Evolutionary conservation across 2,329 filamentous ascomycete species (phyloP), one percentile per base, ranked within the genome.

Genomic region (Alternaria viburni): DNA sequence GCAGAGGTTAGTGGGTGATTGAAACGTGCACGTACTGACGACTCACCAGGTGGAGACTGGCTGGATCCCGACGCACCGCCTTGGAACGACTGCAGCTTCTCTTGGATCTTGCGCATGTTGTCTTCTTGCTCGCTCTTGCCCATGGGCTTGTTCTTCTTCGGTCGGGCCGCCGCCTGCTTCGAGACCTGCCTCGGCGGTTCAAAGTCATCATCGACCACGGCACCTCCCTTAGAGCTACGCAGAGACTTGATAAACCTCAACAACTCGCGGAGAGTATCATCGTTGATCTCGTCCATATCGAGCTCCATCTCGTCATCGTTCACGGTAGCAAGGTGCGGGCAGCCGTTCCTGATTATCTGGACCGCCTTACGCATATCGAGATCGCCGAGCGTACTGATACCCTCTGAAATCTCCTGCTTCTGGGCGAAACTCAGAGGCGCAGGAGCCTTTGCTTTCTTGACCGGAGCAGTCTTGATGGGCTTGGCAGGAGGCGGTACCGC

Each of bases 381-480:
- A 54, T 91, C 90, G 17, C 93, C 90, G 61, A 98, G 88, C 66
- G 90, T 90, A 72, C 90, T 91, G 67, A 97, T 96, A 13, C 92
- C 91, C 62, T 91, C 90, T 2, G 93, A 95, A 61, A 99, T 96
- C 69, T 94, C 88, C 61, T 96, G 93, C 84, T 98, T 98, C 81
- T 99, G 93, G 4, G 90, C 86, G 62, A 90, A 88, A 8, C 88
- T 90, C 47, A 93, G 88, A 74, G 92, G 87, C 57, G 86, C 86
- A n/a, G 86, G 83, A 72, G 88, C 89, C 75, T 86, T 86, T 43
- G 80, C 68, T 60, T 84, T 81, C 21, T 80, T 73, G 12, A 54
- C 44, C 8, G 50, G 45, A 62, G 84, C 84, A 71, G 87, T 84
- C 56, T 83, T 80, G 61, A 70, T 61, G 7, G 74, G 45, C 64